phyloP scores from a whole-genome alignment of 306 rosid species.

The Delonix regia region DNA sequence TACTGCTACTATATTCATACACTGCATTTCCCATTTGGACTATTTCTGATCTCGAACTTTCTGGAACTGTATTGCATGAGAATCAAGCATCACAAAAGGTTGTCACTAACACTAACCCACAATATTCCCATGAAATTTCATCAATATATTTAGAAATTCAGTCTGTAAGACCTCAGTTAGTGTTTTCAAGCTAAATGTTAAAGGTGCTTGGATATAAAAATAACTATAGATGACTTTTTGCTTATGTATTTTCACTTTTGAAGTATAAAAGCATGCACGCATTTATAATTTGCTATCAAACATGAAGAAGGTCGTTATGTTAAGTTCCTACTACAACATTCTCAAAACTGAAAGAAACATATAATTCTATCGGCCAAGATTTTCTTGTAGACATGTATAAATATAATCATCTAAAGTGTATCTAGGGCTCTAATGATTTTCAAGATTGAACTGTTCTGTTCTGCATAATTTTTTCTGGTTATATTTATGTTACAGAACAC shows the following conservation, averaged over 20 bases:
- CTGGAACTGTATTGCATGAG: slow-evolving; percentile 18
- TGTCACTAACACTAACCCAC: neutral
- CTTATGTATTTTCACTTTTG: neutral
- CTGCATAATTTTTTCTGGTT: neutral
- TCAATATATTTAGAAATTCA: no score
- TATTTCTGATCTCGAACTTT: slow-evolving; percentile 31
- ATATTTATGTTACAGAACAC: neutral
- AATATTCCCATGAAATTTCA: no score
- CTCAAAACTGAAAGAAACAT: neutral
- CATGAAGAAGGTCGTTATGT: no score
- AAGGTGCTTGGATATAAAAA: no score
- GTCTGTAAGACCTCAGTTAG: no score
- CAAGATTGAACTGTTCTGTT: neutral
- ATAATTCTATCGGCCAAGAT: neutral
- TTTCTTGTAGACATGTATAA: neutral
- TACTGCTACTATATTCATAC: slow-evolving; percentile 47
- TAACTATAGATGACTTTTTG: no score
- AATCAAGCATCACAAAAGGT: neutral
- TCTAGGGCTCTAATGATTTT: neutral
- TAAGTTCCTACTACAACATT: neutral
- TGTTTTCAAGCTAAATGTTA: no score
- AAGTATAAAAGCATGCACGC: neutral
- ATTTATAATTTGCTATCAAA: neutral
- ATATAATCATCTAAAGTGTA: neutral
- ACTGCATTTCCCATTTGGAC: slow-evolving; percentile 32